Evolutionary conservation across 179 eudicot genomes (phyloP).

Genomic region (Carnegiea gigantea): DNA sequence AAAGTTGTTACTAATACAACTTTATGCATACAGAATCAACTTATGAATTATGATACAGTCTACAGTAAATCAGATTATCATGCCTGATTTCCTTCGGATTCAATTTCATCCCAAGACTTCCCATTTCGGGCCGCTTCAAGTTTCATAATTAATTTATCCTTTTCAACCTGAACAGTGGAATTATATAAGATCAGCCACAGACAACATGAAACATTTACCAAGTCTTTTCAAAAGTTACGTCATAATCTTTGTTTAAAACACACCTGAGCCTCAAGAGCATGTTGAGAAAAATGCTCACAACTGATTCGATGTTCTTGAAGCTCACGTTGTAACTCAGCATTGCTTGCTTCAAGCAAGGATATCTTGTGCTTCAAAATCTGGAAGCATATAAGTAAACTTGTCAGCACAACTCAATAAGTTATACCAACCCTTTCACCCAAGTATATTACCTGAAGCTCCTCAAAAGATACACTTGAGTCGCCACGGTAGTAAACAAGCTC

Average conservation of each 20-base stretch:
- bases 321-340: constrained; percentile 67
- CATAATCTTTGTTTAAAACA: constrained; percentile 9
- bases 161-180: constrained; percentile 64
- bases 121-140: constrained; percentile 83
- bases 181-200: constrained; percentile 10
- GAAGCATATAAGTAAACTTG: background rate
- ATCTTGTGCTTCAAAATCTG: constrained; percentile 88
- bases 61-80: constrained; percentile 11
- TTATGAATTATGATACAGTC: background rate
- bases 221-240: background rate
- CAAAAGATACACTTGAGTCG: constrained; percentile 68
- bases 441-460: constrained; percentile 74
- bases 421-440: background rate
- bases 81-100: constrained; percentile 55
- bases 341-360: constrained; percentile 87
- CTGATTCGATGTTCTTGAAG: constrained; percentile 64
- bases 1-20: background rate
- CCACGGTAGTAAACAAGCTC: constrained; percentile 86
- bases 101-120: constrained; percentile 83
- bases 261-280: constrained; percentile 95
- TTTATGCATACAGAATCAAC: background rate
- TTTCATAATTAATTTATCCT: constrained; percentile 67
- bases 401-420: background rate
- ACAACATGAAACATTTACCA: background rate
- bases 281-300: constrained; percentile 72